Evolutionary conservation across 169 alveolate genomes (phyloP), one percentile per base, ranked within the genome.

Genomic region (Plasmodium adleri): DNA sequence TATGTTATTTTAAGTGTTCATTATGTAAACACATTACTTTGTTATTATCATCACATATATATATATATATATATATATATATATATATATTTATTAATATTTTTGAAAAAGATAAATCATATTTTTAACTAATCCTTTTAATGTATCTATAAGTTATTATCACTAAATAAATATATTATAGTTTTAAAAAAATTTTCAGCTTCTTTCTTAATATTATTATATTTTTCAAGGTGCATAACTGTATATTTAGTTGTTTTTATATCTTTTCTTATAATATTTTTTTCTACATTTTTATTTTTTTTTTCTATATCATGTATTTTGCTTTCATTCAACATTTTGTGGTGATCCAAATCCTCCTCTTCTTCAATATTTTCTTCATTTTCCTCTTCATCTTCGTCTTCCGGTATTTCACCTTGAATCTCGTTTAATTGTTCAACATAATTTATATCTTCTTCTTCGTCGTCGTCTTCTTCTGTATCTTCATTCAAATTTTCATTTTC

Each of bases 151-250:
- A 28, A 28, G 6, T 28, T 28, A 28, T 5, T 28, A 28, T 28
- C 39, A 28, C 39, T 28, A 28, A 28, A 28, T 28, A 28, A 28
- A 28, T 28, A 4, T 28, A 28, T 28, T 28, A 28, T 28, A 28
- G 39, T 28, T 28, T 28, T 28, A 28, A 28, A 28, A 28, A 28
- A 28, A 28, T 10, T 60, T 60, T 0, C 13, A n/a, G 17, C 43
- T 9, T 60, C 43, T 60, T 60, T 60, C 20, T 60, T 50, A 50
- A 50, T n/a, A 10, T 50, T 50, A 50, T 50, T 50, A 50, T 50
- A 10, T 13, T 50, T n/a, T 50, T 50, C 15, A n/a, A 50, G 15
- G 60, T 50, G 20, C 13, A 3, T 60, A 10, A 17, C 47, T 1
- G 12, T 28, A 28, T 60, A 13, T 60, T 20, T 22, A 13, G 60